Evolutionary conservation across 1,139 yeast genomes (phyloP).

Genomic region (Schwanniomyces etchellsii): DNA sequence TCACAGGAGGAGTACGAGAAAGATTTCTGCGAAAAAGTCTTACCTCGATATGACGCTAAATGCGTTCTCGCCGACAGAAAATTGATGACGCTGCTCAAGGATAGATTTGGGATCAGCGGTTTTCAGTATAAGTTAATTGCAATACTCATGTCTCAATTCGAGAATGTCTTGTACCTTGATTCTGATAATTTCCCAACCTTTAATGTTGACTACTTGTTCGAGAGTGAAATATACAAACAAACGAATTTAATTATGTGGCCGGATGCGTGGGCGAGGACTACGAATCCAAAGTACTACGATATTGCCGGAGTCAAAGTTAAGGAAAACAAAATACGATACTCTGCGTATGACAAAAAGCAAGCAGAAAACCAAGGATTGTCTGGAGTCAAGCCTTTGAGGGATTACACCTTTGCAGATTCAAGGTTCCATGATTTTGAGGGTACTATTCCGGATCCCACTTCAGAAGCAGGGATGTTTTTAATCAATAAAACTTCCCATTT

Average conservation of each 20-base stretch:
- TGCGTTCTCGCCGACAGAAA: constrained; percentile 45
- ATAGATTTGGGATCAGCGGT: constrained; percentile 40
- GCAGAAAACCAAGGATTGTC: constrained; percentile 15
- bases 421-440: constrained; percentile 52
- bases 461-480: constrained; percentile 60
- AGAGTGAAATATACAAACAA: constrained; percentile 31
- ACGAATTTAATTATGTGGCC: constrained; percentile 47
- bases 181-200: constrained; percentile 61
- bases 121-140: constrained; percentile 64
- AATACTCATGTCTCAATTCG: constrained; percentile 51
- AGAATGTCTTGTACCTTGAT: constrained; percentile 56
- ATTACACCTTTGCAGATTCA: constrained; percentile 29
- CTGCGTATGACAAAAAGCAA: constrained; percentile 24
- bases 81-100: constrained; percentile 17
- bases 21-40: constrained; percentile 45
- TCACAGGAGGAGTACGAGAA: constrained; percentile 41
- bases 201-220: constrained; percentile 47
- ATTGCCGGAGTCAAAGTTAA: constrained; percentile 36
- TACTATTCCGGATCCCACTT: constrained; percentile 56
- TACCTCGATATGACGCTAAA: constrained; percentile 48
- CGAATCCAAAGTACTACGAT: constrained; percentile 42
- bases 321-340: constrained; percentile 31
- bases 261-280: constrained; percentile 46
- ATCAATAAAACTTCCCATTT: constrained; percentile 49
- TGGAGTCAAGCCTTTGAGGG: constrained; percentile 20